These are phyloP conservation scores for Sphagnum contortum DNA, from an alignment of 225 moss, liverwort and hornwort species.

Conservation along the genomic window DNA sequence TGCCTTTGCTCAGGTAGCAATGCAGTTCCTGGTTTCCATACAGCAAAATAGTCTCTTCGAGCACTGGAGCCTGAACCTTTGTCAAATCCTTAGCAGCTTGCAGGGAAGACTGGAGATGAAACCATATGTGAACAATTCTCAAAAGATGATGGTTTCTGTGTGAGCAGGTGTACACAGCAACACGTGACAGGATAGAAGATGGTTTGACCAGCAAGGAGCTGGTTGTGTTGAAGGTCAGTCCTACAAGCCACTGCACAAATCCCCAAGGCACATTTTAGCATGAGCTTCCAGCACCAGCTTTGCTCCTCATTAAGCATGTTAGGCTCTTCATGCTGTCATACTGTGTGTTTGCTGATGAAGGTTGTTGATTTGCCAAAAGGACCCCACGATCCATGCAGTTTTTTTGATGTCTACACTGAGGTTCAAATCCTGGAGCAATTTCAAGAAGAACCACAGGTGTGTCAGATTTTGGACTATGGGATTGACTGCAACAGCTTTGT, in stretches of 20 bases:
- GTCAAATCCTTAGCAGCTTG: no score
- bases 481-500: constrained; percentile 62
- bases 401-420: constrained; percentile 83
- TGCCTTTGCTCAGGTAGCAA: constrained; percentile 65
- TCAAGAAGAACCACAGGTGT: constrained; percentile 44
- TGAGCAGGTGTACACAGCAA: constrained; percentile 58
- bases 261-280: no score
- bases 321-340: no score
- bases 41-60: no score
- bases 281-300: no score
- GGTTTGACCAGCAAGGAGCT: constrained; percentile 16
- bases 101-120: no score
- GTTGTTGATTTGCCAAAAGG: constrained; percentile 69
- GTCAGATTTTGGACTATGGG: constrained; percentile 84
- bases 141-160: not conserved
- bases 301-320: no score
- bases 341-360: constrained; percentile 15
- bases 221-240: constrained; percentile 68
- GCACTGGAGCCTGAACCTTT: no score
- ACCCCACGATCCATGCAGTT: constrained; percentile 66
- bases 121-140: no score
- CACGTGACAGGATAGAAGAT: constrained; percentile 5
- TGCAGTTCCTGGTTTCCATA: not conserved
- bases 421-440: constrained; percentile 78
- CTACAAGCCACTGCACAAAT: no score